These are phyloP conservation scores for Peronosclerospora sorghi DNA, from an alignment of 352 stramenopile species.

Conservation along the genomic window DNA sequence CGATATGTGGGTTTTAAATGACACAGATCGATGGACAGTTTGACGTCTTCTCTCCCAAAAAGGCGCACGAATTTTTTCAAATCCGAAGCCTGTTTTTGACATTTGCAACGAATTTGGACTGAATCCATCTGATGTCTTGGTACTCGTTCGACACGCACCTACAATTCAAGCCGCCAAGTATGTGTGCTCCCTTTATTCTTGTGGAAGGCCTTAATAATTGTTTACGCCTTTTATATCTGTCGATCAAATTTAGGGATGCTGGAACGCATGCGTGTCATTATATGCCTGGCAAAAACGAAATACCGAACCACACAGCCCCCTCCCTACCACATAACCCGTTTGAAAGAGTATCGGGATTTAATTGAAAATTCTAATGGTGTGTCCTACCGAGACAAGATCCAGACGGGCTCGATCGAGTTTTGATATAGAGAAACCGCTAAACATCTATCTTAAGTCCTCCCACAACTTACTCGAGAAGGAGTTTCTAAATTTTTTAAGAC, in stretches of 20 bases:
- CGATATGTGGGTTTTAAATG: background rate
- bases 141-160: too few relatives aligned
- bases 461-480: too few relatives aligned
- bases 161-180: constrained; percentile 61
- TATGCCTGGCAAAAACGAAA: constrained; percentile 45
- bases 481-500: too few relatives aligned
- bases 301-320: constrained; percentile 66
- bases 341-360: constrained; percentile 57
- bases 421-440: too few relatives aligned
- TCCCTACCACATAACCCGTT: constrained; percentile 50
- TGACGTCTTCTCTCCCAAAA: constrained; percentile 37
- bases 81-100: constrained; percentile 31
- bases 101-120: constrained; percentile 47
- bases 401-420: too few relatives aligned
- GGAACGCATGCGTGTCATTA: too few relatives aligned
- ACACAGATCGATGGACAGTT: constrained; percentile 63
- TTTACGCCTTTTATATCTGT: background rate
- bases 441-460: too few relatives aligned
- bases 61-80: constrained; percentile 35
- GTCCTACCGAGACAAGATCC: too few relatives aligned
- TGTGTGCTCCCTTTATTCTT: background rate
- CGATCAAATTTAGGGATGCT: constrained; percentile 43
- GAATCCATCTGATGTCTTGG: constrained; percentile 38
- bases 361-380: constrained; percentile 69
- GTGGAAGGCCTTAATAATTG: background rate